Percentiles rank a stretch among this genome's conserved stretches.
Evolutionary conservation across 257 asterid species (phyloP).

Genomic region (Nicotiana obtusifolia): DNA sequence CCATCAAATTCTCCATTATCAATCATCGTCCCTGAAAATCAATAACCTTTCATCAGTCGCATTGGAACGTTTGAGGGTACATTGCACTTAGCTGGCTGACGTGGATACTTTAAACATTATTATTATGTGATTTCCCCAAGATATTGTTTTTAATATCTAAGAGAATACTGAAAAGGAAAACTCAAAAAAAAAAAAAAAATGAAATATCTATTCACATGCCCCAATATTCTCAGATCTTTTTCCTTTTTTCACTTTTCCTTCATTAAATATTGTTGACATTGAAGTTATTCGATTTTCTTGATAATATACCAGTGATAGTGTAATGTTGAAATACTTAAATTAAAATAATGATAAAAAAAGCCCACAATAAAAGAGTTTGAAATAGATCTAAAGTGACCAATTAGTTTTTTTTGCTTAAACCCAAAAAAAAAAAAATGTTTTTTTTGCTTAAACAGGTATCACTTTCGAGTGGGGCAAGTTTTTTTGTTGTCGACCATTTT

Average conservation of each 20-base stretch:
- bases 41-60: neutral
- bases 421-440: too few species aligned
- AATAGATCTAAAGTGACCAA: neutral
- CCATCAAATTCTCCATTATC: neutral
- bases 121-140: neutral
- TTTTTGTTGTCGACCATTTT: neutral
- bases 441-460: neutral
- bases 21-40: neutral
- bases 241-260: neutral
- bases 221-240: neutral
- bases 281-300: neutral
- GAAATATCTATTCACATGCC: neutral
- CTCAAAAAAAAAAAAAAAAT: neutral
- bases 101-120: neutral
- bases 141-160: neutral
- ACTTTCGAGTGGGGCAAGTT: neutral
- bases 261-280: neutral
- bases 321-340: too few species aligned
- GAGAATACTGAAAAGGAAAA: neutral
- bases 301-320: neutral
- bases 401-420: too few species aligned
- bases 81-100: neutral
- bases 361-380: neutral
- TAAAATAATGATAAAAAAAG: neutral
- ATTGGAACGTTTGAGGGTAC: neutral